A percentile compares a stretch with the other conserved stretches of the same genome.
Evolutionary conservation across 257 asterid species (phyloP).

Genomic region (Nicotiana knightiana): DNA sequence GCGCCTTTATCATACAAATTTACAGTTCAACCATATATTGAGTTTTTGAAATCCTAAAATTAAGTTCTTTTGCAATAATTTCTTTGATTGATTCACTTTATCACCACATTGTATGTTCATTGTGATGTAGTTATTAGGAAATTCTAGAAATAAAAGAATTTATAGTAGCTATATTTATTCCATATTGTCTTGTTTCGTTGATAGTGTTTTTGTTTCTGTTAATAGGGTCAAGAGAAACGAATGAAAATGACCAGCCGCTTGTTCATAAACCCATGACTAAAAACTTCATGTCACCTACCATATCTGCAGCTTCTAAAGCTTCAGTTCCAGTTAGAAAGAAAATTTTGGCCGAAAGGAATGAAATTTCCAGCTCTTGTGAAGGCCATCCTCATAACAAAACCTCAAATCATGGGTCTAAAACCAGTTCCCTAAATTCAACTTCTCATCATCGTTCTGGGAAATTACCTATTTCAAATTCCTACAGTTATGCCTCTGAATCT

Average conservation of each 20-base stretch:
- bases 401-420: slow-evolving; percentile 11
- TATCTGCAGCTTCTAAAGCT: slow-evolving; percentile 58
- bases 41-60: neutral
- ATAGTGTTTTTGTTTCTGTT: slow-evolving; percentile 3
- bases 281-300: slow-evolving; percentile 56
- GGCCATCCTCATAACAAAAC: slow-evolving; percentile 4
- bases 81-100: neutral
- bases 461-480: slow-evolving; percentile 1
- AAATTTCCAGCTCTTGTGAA: slow-evolving; percentile 17
- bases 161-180: neutral
- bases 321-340: slow-evolving; percentile 38
- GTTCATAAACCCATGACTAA: slow-evolving; percentile 25
- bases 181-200: neutral
- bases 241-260: slow-evolving; percentile 48
- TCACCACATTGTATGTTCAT: neutral
- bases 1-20: neutral
- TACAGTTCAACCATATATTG: neutral
- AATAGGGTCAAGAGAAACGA: slow-evolving; percentile 38
- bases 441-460: slow-evolving; percentile 2
- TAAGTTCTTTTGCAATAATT: neutral
- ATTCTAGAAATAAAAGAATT: neutral
- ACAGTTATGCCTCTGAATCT: slow-evolving; percentile 14
- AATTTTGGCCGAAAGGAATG: slow-evolving; percentile 48
- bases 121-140: neutral
- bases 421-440: neutral